phyloP scores from a whole-genome alignment of 805 yeast species.

The Myxozyma melibiosi region DNA sequence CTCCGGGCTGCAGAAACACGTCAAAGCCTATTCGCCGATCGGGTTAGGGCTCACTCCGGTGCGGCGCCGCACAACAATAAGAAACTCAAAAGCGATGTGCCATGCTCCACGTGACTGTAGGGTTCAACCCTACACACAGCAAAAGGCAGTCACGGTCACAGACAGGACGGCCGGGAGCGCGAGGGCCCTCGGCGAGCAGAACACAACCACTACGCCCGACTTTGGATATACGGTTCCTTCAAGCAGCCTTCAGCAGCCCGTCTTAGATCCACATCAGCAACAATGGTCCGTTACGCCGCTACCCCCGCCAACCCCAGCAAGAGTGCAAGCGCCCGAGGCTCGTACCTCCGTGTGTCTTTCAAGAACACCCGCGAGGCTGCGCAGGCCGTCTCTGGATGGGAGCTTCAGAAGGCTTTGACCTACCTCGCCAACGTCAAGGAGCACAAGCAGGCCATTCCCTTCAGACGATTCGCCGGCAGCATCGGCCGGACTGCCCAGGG shows the following conservation, averaged over 20 bases:
- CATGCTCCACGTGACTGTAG: no score
- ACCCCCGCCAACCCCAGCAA: conserved; percentile 99
- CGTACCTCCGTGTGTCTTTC: conserved; percentile 98
- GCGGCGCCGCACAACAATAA: no score
- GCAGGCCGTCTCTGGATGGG: conserved; percentile 98
- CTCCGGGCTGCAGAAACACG: no score
- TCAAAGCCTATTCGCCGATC: no score
- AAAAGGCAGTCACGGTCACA: background rate
- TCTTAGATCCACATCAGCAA: no score
- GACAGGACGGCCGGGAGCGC: no score
- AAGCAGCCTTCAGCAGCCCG: no score
- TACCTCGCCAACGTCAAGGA: conserved; percentile 95
- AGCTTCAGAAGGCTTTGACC: conserved; percentile 89
- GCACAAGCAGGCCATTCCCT: conserved; percentile 99
- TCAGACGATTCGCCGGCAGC: conserved; percentile 95
- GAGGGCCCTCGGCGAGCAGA: no score
- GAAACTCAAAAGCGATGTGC: no score
- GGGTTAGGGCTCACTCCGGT: no score
- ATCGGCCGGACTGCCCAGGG: conserved; percentile 99
- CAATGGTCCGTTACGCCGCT: conserved; percentile 99
- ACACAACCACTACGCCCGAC: no score
- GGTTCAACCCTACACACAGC: background rate
- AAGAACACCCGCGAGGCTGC: conserved; percentile 99
- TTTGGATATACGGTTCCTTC: no score
- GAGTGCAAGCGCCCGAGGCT: conserved; percentile 99